Base-by-base conservation (phyloP, 371 early-diverging fungal genomes). In the Amoeboaphelidium protococcarum region DNA sequence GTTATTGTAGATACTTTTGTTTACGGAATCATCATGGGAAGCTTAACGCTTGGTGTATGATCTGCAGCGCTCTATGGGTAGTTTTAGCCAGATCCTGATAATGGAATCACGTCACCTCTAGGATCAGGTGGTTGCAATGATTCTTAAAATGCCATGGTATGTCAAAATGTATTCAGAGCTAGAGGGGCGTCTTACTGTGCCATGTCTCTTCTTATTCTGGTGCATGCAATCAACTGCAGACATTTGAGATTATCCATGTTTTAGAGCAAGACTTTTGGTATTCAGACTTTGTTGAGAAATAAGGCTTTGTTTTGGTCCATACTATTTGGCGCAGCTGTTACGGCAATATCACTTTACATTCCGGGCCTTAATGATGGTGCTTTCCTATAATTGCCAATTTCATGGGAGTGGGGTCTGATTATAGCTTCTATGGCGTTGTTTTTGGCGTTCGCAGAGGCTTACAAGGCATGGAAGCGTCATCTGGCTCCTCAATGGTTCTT, bases 401-500 rank as follows among this genome's bases (percentile, higher is more conserved):
- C n/a, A 41, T 77, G 74, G 71, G 80, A 82, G 59, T 80, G 82
- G 81, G 77, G 73, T 10, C 55, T 75, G 46, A 74, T 77, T 23
- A 54, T 59, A 26, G 66, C 66, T 13, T 65, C 73, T 24, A 52
- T 67, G 27, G 37, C 77, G 3, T 53, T 73, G 13, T 78, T 74
- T 53, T 62, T 71, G 10, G 51, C 56, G 4, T 25, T 76, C 40
- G 68, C 63, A 13, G 81, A 80, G 53, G 22, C 62, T 24, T 66
- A 66, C 62, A 66, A 66, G 55, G 51, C 54, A 25, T 54, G 45
- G 47, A 66, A 66, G 56, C 55, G 62, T n/a, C n/a, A n/a, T n/a
- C n/a, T n/a, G n/a, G n/a, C n/a, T n/a, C n/a, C n/a, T n/a, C n/a
- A n/a, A n/a, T n/a, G n/a, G n/a, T n/a, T n/a, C n/a, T n/a, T n/a